Conservation (phyloP, 192 early-diverging fungal species). For the Backusella australiensis region DNA sequence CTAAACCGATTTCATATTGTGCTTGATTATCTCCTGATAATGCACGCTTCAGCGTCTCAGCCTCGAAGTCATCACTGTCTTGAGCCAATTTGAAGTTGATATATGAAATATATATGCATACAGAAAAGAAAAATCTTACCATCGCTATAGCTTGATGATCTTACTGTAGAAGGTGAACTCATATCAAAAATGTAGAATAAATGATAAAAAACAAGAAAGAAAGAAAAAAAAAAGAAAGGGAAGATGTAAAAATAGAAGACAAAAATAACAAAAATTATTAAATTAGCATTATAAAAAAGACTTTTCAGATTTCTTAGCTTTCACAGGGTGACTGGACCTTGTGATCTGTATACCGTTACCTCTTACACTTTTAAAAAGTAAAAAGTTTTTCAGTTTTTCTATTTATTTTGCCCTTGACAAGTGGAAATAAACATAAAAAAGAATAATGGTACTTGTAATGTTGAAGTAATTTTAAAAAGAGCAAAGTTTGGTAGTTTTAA, state of each 20-base stretch:
- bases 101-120: not conserved
- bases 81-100: not conserved
- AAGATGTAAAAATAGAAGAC: not conserved
- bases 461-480: too few relatives aligned
- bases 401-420: not conserved
- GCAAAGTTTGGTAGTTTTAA: too few relatives aligned
- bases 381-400: not conserved
- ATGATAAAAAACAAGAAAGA: not conserved
- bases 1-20: not conserved
- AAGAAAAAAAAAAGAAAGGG: not conserved
- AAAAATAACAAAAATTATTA: not conserved
- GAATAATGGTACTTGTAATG: too few relatives aligned
- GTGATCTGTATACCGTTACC: conserved; percentile 4
- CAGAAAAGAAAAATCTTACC: not conserved
- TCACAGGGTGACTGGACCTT: not conserved
- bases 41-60: not conserved
- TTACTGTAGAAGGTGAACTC: not conserved
- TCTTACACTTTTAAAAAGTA: not conserved
- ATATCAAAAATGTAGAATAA: not conserved
- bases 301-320: not conserved
- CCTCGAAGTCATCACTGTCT: not conserved
- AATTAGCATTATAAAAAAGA: not conserved
- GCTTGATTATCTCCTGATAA: not conserved
- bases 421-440: not conserved
- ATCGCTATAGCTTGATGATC: not conserved